These are phyloP conservation scores for Chaetoscypha palmicola DNA, from an alignment of 2,329 filamentous ascomycete genomes.

Conservation along the genomic window DNA sequence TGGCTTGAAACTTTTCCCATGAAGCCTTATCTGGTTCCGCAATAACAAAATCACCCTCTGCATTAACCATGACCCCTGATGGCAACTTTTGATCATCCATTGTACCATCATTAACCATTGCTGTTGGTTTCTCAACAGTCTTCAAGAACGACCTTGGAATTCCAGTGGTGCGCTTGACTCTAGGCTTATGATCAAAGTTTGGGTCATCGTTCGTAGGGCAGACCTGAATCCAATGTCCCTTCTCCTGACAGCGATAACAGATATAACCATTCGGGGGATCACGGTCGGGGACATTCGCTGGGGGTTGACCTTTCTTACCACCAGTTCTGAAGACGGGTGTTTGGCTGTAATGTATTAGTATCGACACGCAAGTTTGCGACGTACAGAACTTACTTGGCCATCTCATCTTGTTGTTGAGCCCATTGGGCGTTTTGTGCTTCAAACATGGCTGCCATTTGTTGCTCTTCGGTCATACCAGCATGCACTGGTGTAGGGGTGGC, in stretches of 20 bases:
- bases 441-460: conserved; percentile 89
- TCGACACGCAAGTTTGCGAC: conserved; percentile 30
- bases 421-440: conserved; percentile 84
- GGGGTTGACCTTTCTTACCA: conserved; percentile 38
- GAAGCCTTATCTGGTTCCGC: conserved; percentile 90
- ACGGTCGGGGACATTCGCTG: conserved; percentile 77
- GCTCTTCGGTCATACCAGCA: conserved; percentile 82
- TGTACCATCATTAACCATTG: conserved; percentile 64
- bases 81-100: conserved; percentile 76
- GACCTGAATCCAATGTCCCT: conserved; percentile 98
- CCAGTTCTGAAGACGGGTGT: conserved; percentile 55
- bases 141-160: conserved; percentile 94
- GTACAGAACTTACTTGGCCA: conserved; percentile 61
- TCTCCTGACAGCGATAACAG: conserved; percentile 92
- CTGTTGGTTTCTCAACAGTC: conserved; percentile 84
- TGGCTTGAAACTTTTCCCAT: conserved; percentile 96
- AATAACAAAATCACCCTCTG: conserved; percentile 95
- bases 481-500: conserved; percentile 60
- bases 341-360: conserved; percentile 44
- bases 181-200: conserved; percentile 85
- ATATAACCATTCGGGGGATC: conserved; percentile 91
- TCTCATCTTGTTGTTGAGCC: conserved; percentile 86
- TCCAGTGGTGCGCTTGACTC: conserved; percentile 92
- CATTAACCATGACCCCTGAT: conserved; percentile 93
- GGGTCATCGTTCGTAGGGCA: conserved; percentile 99